Percentiles rank a stretch among this genome's conserved stretches.
Evolutionary conservation across 1,139 yeast genomes (phyloP).

Genomic region (Geotrichum bryndzae): DNA sequence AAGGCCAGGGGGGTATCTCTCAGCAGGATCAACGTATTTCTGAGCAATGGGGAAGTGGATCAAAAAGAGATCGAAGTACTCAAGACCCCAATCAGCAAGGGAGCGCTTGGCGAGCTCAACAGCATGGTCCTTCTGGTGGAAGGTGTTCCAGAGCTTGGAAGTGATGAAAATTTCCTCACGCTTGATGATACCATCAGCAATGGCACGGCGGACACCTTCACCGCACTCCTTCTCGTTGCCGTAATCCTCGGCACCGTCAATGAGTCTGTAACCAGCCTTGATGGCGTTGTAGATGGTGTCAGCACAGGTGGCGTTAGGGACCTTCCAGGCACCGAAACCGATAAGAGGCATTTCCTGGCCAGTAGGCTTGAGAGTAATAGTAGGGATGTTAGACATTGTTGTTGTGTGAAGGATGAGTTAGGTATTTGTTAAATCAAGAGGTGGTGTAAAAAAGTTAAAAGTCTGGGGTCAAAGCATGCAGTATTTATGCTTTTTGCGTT

Average conservation of each 20-base stretch:
- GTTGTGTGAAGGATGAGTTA: slow-evolving; percentile 2
- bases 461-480: neutral
- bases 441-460: neutral
- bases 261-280: slow-evolving; percentile 41
- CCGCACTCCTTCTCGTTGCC: slow-evolving; percentile 41
- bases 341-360: slow-evolving; percentile 44
- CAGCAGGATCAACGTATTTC: slow-evolving; percentile 46
- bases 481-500: neutral
- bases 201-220: slow-evolving; percentile 38
- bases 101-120: slow-evolving; percentile 42
- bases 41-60: slow-evolving; percentile 62
- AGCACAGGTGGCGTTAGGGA: slow-evolving; percentile 37
- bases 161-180: slow-evolving; percentile 41
- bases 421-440: neutral
- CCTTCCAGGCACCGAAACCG: slow-evolving; percentile 49
- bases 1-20: slow-evolving; percentile 63
- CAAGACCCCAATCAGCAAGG: slow-evolving; percentile 50
- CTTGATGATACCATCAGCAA: slow-evolving; percentile 37
- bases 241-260: slow-evolving; percentile 42
- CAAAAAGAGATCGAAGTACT: slow-evolving; percentile 56
- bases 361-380: slow-evolving; percentile 29
- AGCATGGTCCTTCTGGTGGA: slow-evolving; percentile 44
- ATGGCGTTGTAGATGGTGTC: slow-evolving; percentile 43
- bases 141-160: slow-evolving; percentile 44
- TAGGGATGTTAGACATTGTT: slow-evolving; percentile 18